Evolutionary conservation across 2,329 filamentous ascomycete species (phyloP), one percentile per base, ranked within the genome.

Genomic region (Metarhizium album): DNA sequence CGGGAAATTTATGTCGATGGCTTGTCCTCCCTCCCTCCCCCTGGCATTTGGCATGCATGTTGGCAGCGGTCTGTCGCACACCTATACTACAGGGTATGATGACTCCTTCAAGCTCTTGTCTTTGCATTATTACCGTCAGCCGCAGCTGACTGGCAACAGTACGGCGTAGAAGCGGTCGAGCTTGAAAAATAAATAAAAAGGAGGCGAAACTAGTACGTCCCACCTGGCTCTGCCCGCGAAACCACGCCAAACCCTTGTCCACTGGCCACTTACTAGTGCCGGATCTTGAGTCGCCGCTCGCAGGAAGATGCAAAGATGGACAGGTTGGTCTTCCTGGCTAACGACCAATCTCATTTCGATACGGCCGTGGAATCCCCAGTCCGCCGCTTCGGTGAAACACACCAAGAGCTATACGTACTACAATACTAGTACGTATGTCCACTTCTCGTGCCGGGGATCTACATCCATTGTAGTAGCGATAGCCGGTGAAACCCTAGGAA

Each of bases 401-500:
- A 37, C 48, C 35, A 37, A 24, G 48, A 42, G 46, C 48, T 47
- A 46, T 35, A 46, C 16, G n/a, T n/a, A n/a, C n/a, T n/a, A n/a
- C n/a, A n/a, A n/a, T n/a, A n/a, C n/a, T n/a, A n/a, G n/a, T n/a
- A n/a, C n/a, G n/a, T n/a, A n/a, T n/a, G n/a, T 47, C 43, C 35
- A 31, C 42, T 33, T 24, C 22, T 47, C 14, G 16, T 37, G 27
- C 43, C 49, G 27, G 49, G 49, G 23, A 42, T 47, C 49, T 50
- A 43, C 49, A 42, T 42, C 47, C 38, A 16, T 24, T 50, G 43
- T 31, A 50, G 29, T 23, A 23, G 51, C 51, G 47, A 50, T 37
- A 50, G 51, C 51, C 51, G 45, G 51, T 33, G 37, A 37, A 9
- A 20, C 38, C 42, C 24, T 42, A 31, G 24, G 35, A 35, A 42